Evolutionary conservation across 495 filamentous ascomycete species (phyloP).

Genomic region (Xylaria palmicola): DNA sequence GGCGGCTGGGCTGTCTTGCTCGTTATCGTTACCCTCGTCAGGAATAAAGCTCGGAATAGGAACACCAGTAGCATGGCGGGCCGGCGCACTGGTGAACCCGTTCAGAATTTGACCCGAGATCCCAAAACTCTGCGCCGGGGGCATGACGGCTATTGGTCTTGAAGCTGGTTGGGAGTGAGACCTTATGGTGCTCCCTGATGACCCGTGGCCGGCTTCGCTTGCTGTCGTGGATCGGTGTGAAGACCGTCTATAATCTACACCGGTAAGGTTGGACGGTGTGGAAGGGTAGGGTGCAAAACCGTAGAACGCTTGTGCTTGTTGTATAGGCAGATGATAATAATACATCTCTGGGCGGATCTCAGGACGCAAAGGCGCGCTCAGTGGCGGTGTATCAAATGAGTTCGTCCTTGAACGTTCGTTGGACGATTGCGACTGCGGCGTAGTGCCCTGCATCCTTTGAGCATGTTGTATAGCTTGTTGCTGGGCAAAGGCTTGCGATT

Average conservation of each 20-base stretch:
- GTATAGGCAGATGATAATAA: constrained; percentile 35
- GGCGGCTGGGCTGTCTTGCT: constrained; percentile 24
- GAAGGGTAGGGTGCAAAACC: constrained; percentile 45
- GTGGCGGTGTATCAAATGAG: constrained; percentile 53
- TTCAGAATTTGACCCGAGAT: constrained; percentile 28
- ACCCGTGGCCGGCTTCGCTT: constrained; percentile 37
- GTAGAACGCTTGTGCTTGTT: constrained; percentile 29
- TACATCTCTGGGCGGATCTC: constrained; percentile 42
- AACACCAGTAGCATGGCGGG: constrained; percentile 42
- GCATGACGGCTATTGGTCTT: constrained; percentile 31
- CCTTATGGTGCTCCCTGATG: constrained; percentile 46
- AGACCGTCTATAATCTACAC: constrained; percentile 48
- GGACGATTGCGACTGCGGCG: constrained; percentile 39
- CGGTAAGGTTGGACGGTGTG: constrained; percentile 42
- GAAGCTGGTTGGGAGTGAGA: constrained; percentile 59
- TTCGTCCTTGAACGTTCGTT: constrained; percentile 51
- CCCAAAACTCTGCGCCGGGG: constrained; percentile 21
- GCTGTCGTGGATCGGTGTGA: constrained; percentile 46
- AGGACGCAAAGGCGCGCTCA: constrained; percentile 50
- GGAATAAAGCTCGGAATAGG: constrained; percentile 49
- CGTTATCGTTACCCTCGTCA: constrained; percentile 45
- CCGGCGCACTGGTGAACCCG: constrained; percentile 29
- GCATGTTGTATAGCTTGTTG: constrained; percentile 45
- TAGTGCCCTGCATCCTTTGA: constrained; percentile 43
- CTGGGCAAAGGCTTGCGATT: constrained; percentile 46